phyloP scores from a whole-genome alignment of 2,329 filamentous ascomycete genomes.

The Monilinia fructigena region DNA sequence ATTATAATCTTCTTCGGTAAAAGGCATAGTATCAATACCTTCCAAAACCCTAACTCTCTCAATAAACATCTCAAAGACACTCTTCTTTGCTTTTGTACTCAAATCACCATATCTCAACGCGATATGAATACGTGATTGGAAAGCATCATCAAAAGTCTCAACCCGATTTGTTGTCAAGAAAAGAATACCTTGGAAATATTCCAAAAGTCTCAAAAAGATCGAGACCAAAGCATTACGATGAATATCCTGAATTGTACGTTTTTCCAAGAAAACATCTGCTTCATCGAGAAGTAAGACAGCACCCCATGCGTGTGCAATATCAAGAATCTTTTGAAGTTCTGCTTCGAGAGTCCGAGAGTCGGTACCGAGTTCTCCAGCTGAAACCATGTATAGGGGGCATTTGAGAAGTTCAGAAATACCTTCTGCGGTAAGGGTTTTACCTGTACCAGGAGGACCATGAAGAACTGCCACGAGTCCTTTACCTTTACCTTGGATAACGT shows the following conservation, averaged over 20 bases:
- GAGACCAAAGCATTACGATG: conserved; percentile 82
- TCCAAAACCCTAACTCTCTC: conserved; percentile 67
- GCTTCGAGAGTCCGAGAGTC: conserved; percentile 71
- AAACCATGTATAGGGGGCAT: conserved; percentile 80
- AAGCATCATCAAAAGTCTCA: conserved; percentile 85
- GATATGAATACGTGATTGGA: conserved; percentile 84
- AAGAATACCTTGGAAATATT: conserved; percentile 89
- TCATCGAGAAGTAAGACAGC: conserved; percentile 84
- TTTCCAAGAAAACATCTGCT: conserved; percentile 81
- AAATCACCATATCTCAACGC: conserved; percentile 78
- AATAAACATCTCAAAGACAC: conserved; percentile 83
- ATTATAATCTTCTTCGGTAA: conserved; percentile 67
- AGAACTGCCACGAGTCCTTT: conserved; percentile 80
- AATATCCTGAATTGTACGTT: conserved; percentile 78
- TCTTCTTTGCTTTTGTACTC: conserved; percentile 67
- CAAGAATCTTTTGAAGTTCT: conserved; percentile 79
- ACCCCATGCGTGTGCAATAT: conserved; percentile 83
- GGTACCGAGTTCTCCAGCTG: conserved; percentile 77
- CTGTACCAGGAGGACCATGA: conserved; percentile 82
- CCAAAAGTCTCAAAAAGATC: conserved; percentile 81
- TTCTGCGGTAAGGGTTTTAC: conserved; percentile 85
- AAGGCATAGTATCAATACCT: conserved; percentile 57
- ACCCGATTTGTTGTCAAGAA: conserved; percentile 90
- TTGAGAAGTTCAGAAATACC: conserved; percentile 80
- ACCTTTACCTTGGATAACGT: conserved; percentile 79